A percentile compares a stretch with the other conserved stretches of the same genome.
phyloP scores from a whole-genome alignment of 371 early-diverging fungal genomes.

The Mortierella sp. region DNA sequence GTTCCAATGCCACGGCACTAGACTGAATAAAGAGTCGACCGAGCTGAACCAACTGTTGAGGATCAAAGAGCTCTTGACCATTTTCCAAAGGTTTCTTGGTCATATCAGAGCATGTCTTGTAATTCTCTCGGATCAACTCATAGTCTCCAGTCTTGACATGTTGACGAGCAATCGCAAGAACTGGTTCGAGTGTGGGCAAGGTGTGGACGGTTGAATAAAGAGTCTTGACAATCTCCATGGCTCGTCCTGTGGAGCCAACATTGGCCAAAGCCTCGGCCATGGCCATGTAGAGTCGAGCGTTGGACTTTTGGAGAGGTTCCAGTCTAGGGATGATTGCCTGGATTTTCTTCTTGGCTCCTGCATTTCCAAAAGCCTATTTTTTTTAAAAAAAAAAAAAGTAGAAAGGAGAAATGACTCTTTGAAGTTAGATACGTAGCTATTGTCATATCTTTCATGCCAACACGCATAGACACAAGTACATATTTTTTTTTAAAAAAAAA shows the following conservation, averaged over 20 bases:
- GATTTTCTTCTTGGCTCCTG: constrained; percentile 15
- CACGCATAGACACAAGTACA: no score
- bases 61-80: constrained; percentile 5
- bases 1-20: constrained; percentile 20
- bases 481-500: not conserved
- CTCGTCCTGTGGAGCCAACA: constrained; percentile 21
- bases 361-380: constrained; percentile 36
- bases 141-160: constrained; percentile 36
- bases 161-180: constrained; percentile 31
- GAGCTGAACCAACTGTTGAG: constrained; percentile 4
- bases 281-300: constrained; percentile 15
- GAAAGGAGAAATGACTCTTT: no score
- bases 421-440: no score
- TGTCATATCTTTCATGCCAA: no score
- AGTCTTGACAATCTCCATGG: constrained; percentile 16
- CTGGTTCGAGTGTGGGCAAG: constrained; percentile 21
- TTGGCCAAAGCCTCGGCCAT: constrained; percentile 40
- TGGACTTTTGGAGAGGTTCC: constrained; percentile 8
- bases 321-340: constrained; percentile 15
- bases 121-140: constrained; percentile 24
- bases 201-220: constrained; percentile 8
- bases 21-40: constrained; percentile 30
- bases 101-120: not conserved
- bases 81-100: constrained; percentile 11
- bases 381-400: not conserved